Percentiles rank a stretch among this genome's conserved stretches.
Evolutionary conservation across 2,329 filamentous ascomycete genomes (phyloP).

Genomic region (Trichoderma semiorbis): DNA sequence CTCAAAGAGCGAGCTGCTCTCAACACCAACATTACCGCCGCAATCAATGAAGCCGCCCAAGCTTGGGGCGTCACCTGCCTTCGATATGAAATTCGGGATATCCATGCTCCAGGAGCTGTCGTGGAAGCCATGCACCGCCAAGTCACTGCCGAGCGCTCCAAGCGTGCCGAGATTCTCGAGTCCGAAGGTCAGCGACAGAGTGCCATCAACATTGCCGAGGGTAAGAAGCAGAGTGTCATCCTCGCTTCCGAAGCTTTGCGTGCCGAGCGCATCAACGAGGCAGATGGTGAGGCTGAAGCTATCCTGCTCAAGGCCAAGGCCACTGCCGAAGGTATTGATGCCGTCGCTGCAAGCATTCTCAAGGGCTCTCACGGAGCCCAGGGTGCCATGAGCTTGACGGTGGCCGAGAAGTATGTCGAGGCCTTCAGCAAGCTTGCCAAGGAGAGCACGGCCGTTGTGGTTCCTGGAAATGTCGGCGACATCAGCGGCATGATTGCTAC

Average conservation of each 20-base stretch:
- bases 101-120: constrained; percentile 89
- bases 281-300: constrained; percentile 88
- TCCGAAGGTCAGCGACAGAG: constrained; percentile 95
- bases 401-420: constrained; percentile 97
- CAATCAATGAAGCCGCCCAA: constrained; percentile 95
- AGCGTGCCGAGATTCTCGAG: constrained; percentile 95
- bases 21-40: constrained; percentile 97
- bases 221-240: constrained; percentile 94
- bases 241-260: constrained; percentile 88
- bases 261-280: constrained; percentile 89
- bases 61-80: constrained; percentile 96
- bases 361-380: constrained; percentile 73
- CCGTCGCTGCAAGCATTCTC: constrained; percentile 72
- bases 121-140: constrained; percentile 98
- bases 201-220: constrained; percentile 98
- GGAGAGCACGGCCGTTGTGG: constrained; percentile 91
- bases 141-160: constrained; percentile 94
- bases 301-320: constrained; percentile 82
- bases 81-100: constrained; percentile 96
- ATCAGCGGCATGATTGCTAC: constrained; percentile 96
- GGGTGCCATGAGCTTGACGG: constrained; percentile 77
- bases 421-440: constrained; percentile 90
- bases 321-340: constrained; percentile 83
- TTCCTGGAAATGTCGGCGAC: constrained; percentile 95
- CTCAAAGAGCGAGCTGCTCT: constrained; percentile 94